Conservation (phyloP, 352 stramenopile species). For the Phytophthora cryptogea region DNA sequence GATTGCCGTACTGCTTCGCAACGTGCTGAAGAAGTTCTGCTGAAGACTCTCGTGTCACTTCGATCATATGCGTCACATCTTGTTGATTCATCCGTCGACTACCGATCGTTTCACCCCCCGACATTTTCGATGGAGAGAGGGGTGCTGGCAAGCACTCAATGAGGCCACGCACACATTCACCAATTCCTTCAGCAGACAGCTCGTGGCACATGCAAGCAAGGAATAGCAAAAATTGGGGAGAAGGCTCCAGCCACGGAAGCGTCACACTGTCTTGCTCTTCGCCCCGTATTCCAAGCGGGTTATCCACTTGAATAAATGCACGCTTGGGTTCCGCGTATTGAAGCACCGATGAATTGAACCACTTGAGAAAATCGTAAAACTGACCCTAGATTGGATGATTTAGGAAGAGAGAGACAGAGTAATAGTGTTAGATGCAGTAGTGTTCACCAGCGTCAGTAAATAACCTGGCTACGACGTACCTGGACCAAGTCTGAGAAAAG, state of each 20-base stretch:
- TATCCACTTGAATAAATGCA: constrained; percentile 36
- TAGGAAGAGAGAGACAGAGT: background rate
- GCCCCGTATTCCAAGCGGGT: background rate
- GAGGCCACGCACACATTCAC: constrained; percentile 68
- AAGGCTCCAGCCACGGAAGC: constrained; percentile 64
- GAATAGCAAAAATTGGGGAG: constrained; percentile 72
- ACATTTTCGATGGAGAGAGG: constrained; percentile 23
- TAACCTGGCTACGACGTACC: constrained; percentile 26
- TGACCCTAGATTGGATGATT: constrained; percentile 39
- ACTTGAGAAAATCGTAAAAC: constrained; percentile 84
- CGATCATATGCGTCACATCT: constrained; percentile 78
- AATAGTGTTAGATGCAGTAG: background rate
- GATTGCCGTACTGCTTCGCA: constrained; percentile 61
- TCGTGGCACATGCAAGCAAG: constrained; percentile 74
- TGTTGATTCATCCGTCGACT: constrained; percentile 36
- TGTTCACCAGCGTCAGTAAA: background rate
- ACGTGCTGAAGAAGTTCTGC: constrained; percentile 66
- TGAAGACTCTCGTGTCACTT: constrained; percentile 68
- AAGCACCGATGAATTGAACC: constrained; percentile 69
- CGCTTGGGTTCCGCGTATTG: constrained; percentile 77
- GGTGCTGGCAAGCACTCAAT: constrained; percentile 67
- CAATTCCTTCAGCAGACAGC: constrained; percentile 64
- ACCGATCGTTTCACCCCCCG: constrained; percentile 15
- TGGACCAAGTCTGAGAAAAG: constrained; percentile 83
- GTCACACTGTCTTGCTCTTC: constrained; percentile 37